Conservation (phyloP, 495 filamentous ascomycete genomes). For the Trichoderma reesei region DNA sequence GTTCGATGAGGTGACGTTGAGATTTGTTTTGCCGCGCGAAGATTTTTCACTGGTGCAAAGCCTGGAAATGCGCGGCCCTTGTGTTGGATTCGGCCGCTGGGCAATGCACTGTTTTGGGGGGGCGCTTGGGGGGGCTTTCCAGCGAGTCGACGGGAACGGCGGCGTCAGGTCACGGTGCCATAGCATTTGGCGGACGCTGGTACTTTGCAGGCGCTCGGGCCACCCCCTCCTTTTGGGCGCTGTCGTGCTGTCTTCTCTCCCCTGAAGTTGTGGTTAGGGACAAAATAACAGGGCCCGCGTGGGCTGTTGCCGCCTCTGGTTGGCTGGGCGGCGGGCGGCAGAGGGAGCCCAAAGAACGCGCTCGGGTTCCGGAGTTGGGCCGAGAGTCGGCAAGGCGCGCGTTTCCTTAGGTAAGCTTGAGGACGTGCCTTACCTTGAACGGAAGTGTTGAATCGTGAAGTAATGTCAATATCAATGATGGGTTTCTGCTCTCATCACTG, state of each 20-base stretch:
- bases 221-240: conserved; percentile 13
- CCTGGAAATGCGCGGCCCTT: conserved; percentile 10
- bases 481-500: no score
- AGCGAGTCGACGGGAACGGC: no score
- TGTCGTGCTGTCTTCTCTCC: no score
- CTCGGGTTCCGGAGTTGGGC: background rate
- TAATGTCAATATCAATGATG: no score
- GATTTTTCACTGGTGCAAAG: conserved; percentile 27
- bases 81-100: conserved; percentile 11
- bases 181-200: conserved; percentile 12
- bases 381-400: background rate
- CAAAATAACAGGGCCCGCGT: no score
- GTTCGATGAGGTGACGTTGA: conserved; percentile 60
- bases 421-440: no score
- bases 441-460: no score
- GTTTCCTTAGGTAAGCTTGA: background rate
- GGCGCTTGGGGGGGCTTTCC: no score
- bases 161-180: conserved; percentile 13
- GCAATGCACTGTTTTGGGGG: no score
- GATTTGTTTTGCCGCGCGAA: conserved; percentile 32
- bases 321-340: background rate
- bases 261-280: conserved; percentile 9
- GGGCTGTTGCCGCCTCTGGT: no score
- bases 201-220: background rate
- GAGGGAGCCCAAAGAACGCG: conserved; percentile 4